phyloP scores from a whole-genome alignment of 192 early-diverging fungal species.

The Backusella westeae region DNA sequence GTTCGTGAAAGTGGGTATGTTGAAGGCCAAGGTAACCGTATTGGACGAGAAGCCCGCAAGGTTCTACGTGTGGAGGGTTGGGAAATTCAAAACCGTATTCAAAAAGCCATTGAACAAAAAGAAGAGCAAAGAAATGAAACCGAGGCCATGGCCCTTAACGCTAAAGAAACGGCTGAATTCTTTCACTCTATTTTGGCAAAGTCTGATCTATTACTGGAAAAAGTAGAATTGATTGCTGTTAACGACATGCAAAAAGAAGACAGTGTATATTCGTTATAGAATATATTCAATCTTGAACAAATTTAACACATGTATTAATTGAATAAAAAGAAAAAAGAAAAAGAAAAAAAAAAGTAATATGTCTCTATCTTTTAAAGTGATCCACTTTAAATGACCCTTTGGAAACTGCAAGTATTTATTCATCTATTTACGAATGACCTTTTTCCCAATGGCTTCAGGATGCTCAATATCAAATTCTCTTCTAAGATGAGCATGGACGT shows the following conservation, averaged over 20 bases:
- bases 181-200: not conserved
- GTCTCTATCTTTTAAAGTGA: no score
- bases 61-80: conserved; percentile 66
- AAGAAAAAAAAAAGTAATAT: not conserved
- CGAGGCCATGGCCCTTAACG: conserved; percentile 36
- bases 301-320: not conserved
- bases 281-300: no score
- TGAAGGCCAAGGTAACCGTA: conserved; percentile 59
- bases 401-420: not conserved
- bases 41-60: conserved; percentile 63
- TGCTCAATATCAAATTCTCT: conserved; percentile 78
- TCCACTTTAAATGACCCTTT: no score
- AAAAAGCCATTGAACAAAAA: conserved; percentile 71
- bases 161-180: conserved; percentile 12
- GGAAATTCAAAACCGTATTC: conserved; percentile 68
- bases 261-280: not conserved
- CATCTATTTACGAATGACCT: conserved; percentile 44
- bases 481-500: conserved; percentile 71
- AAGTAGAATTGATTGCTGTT: not conserved
- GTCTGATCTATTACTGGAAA: conserved; percentile 14
- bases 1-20: conserved; percentile 51
- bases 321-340: not conserved
- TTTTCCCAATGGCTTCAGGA: conserved; percentile 47
- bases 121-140: conserved; percentile 62
- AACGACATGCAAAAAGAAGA: not conserved